Evolutionary conservation across 768 basidiomycete genomes (phyloP).

Genomic region (Termitomyces sp.): DNA sequence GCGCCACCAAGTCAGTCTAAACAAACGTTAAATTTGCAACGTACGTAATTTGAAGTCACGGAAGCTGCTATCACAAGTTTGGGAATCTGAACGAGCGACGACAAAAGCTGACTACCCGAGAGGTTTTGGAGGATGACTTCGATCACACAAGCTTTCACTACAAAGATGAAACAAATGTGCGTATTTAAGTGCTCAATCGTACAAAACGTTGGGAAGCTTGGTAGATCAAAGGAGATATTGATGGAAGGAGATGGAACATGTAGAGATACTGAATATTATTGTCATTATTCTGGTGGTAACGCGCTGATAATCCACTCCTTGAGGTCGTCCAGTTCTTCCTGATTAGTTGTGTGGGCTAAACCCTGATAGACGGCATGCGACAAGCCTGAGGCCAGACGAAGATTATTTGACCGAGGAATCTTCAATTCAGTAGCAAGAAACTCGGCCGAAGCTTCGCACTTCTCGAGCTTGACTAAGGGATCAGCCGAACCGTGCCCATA

Average conservation of each 20-base stretch:
- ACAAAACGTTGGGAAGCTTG: background rate
- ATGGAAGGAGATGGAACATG: background rate
- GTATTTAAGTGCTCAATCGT: background rate
- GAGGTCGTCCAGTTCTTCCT: constrained; percentile 65
- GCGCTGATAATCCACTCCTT: constrained; percentile 63
- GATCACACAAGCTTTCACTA: background rate
- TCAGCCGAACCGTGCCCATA: constrained; percentile 83
- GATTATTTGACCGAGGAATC: constrained; percentile 34
- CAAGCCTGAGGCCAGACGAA: constrained; percentile 46
- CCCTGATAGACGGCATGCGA: constrained; percentile 64
- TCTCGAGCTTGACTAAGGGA: constrained; percentile 57
- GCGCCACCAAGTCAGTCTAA: background rate
- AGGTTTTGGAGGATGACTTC: background rate
- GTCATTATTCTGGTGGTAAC: constrained; percentile 26
- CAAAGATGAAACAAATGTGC: background rate
- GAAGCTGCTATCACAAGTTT: background rate
- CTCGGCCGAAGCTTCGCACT: constrained; percentile 49
- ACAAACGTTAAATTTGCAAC: background rate
- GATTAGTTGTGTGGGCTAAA: constrained; percentile 59
- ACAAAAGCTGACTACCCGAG: background rate
- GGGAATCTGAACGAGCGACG: background rate
- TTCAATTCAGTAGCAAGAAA: constrained; percentile 51
- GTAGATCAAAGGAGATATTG: background rate
- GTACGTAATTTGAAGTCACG: no score
- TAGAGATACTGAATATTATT: background rate